A percentile compares a stretch with the other conserved stretches of the same genome.
phyloP scores from a whole-genome alignment of 768 basidiomycete genomes.

The Hypholoma fasciculare region DNA sequence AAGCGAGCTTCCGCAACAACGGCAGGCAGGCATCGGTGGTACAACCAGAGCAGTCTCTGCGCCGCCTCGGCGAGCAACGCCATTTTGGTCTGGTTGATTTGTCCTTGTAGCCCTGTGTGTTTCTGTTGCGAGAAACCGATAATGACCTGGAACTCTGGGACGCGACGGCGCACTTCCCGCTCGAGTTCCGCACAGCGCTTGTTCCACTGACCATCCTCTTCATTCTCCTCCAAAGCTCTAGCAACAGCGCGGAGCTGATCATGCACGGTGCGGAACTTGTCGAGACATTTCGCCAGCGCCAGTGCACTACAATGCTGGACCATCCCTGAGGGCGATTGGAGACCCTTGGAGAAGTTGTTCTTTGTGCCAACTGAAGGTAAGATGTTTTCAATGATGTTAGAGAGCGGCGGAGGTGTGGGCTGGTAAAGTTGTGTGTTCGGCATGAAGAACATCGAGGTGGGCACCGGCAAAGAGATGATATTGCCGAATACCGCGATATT shows the following conservation, averaged over 20 bases:
- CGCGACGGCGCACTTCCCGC: constrained; percentile 67
- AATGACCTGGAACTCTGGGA: constrained; percentile 87
- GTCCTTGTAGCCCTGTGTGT: constrained; percentile 9
- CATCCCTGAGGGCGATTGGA: constrained; percentile 68
- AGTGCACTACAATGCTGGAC: constrained; percentile 88
- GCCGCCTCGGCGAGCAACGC: constrained; percentile 79
- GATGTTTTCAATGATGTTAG: constrained; percentile 71
- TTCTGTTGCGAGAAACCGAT: constrained; percentile 77
- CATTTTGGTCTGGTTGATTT: constrained; percentile 36
- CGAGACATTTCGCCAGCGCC: constrained; percentile 71
- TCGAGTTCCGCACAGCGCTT: constrained; percentile 67
- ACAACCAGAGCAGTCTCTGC: constrained; percentile 81
- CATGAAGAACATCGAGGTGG: constrained; percentile 61
- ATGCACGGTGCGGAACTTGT: constrained; percentile 65
- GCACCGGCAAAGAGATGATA: constrained; percentile 77
- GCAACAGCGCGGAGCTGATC: constrained; percentile 49
- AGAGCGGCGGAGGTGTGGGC: constrained; percentile 74
- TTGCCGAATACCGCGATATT: constrained; percentile 83
- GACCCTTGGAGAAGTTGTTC: constrained; percentile 75
- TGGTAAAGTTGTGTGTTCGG: constrained; percentile 50
- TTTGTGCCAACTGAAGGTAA: constrained; percentile 79
- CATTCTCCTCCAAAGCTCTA: constrained; percentile 57
- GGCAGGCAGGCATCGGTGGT: constrained; percentile 74
- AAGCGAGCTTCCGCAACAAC: constrained; percentile 80
- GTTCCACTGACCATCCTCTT: constrained; percentile 72